Conservation (phyloP, 768 basidiomycete genomes). For the Sistotremastrum suecicum region DNA sequence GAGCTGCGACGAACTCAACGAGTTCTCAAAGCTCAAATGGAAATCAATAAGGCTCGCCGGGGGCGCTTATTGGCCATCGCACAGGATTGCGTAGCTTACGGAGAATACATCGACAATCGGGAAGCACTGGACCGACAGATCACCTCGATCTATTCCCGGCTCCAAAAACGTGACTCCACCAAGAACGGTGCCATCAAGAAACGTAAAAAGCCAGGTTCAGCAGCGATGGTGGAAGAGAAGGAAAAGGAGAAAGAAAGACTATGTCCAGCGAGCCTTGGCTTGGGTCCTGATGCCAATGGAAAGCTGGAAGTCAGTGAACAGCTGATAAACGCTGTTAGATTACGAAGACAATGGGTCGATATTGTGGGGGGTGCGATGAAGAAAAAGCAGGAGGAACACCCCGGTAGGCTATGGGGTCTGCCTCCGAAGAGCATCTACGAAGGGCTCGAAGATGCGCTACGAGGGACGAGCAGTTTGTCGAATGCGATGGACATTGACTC, state of each 20-base stretch:
- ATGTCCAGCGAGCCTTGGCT: constrained; percentile 57
- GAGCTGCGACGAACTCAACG: constrained; percentile 81
- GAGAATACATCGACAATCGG: constrained; percentile 77
- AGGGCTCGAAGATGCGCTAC: constrained; percentile 56
- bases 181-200: constrained; percentile 32
- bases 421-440: constrained; percentile 63
- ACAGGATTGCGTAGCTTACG: constrained; percentile 76
- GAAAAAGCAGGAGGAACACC: constrained; percentile 45
- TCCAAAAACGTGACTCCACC: constrained; percentile 39
- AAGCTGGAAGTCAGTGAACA: constrained; percentile 49
- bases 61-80: constrained; percentile 59
- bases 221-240: constrained; percentile 52
- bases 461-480: constrained; percentile 1
- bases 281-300: constrained; percentile 55
- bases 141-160: constrained; percentile 52
- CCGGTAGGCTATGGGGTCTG: constrained; percentile 67
- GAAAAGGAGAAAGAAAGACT: constrained; percentile 56
- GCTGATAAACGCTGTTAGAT: constrained; percentile 57
- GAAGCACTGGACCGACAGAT: constrained; percentile 85
- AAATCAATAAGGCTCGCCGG: constrained; percentile 76
- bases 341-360: constrained; percentile 67
- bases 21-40: constrained; percentile 61
- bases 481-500: neutral
- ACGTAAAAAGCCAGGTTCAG: too few species aligned
- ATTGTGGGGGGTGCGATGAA: constrained; percentile 64